Evolutionary conservation across 2,329 filamentous ascomycete genomes (phyloP), one percentile per base, ranked within the genome.

Genomic region (Bisporella sp.): DNA sequence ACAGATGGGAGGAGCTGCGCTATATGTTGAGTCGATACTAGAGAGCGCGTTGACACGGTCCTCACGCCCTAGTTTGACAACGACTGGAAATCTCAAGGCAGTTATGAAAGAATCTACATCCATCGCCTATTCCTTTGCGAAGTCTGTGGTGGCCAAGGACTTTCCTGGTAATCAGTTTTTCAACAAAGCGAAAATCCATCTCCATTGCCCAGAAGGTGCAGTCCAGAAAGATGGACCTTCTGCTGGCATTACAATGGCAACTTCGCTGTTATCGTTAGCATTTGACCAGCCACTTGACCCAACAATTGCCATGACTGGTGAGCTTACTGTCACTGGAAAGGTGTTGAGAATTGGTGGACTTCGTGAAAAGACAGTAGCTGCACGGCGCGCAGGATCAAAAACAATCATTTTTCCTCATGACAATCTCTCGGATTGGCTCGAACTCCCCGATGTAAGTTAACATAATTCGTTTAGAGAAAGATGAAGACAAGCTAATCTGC

Each of bases 231-330:
- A 99, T 66, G 93, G 87, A 0, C 88, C 88, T 4, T 91, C 86
- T 45, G 93, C 93, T 21, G 93, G 93, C 66, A 93, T 99, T 64
- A 99, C 93, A 5, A 99, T 99, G 93, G 87, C 93, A n/a, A 95
- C 90, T 5, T 90, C 87, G 52, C 71, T 99, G 61, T 75, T 99
- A 46, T 92, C 87, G 47, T 74, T 99, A 54, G 92, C 89, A 6
- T 73, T 97, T 39, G 82, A 96, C 58, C 78, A 79, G 43, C 78
- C 85, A 12, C 77, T 99, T 46, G 78, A 90, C 64, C 89, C 92
- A 5, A 89, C 88, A 1, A 84, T 97, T 59, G 92, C 95, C 52
- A 99, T 99, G 93, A 99, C 93, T 1, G 93, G 93, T 56, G 93
- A 99, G 71, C 75, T 99, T 57, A 99, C 95, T 1, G 83, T 99